Base-by-base conservation (phyloP, 2,329 filamentous ascomycete species). In the Triangularia verruculosa region DNA sequence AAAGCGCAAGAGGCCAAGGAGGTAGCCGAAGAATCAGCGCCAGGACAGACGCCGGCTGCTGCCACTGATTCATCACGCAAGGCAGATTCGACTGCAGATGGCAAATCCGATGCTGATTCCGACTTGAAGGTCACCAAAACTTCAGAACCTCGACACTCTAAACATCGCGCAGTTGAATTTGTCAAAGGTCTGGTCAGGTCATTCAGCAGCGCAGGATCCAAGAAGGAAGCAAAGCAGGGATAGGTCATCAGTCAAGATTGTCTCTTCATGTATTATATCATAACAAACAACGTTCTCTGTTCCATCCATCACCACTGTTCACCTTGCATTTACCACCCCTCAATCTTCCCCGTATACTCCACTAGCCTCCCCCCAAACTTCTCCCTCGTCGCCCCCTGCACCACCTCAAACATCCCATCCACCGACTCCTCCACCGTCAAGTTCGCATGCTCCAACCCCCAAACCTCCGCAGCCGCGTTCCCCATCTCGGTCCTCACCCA, bases 311-410 rank as follows among this genome's bases (percentile, higher is more conserved):
- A 20, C 39, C 39, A 32, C 5, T 9, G 13, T 11, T 12, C 30
- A 32, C 20, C n/a, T 6, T n/a, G 4, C 39, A 4, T 24, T 39
- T 30, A 67, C 43, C 60, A 67, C 3, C 39, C 43, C 39, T 56
- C 54, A 53, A 68, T 47, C 60, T 67, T 64, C 11, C 68, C 68
- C 4, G 63, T 67, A 32, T 69, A 69, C 22, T 57, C 1, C 4
- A 72, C 67, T 12, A 71, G 17, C 64, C 68, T 71, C 3, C 70
- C 71, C 2, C 70, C 70, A 32, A 68, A 53, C 61, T 66, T 64
- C 61, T 69, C 67, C 66, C 68, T 71, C 30, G 66, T 68, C 2
- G 66, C 61, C 30, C 27, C 54, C 7, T 25, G 59, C 4, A 71
- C 9, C 11, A 70, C 65, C 25, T 64, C 53, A 12, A 66, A 61